A percentile compares a stretch with the other conserved stretches of the same genome.
Conservation (phyloP, 495 filamentous ascomycete genomes). For the Sphaerosporella brunnea region DNA sequence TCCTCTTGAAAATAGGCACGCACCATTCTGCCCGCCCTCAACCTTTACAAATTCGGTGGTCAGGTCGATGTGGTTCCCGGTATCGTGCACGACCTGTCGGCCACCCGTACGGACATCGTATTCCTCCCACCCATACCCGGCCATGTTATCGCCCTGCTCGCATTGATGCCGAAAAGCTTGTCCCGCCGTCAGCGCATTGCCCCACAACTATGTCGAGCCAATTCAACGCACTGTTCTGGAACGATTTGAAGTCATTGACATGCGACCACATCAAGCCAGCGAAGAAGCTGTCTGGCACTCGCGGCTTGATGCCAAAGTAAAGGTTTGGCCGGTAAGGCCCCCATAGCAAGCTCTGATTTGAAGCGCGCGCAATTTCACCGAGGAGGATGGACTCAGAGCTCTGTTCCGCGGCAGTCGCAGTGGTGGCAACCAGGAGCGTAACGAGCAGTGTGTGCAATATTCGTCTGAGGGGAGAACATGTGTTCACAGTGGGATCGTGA, state of each 20-base stretch:
- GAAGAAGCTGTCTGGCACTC: conserved; percentile 68
- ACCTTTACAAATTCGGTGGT: conserved; percentile 88
- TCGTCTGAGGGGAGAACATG: too few species aligned
- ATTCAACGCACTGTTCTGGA: conserved; percentile 71
- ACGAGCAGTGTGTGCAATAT: too few species aligned
- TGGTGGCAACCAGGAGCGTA: not conserved
- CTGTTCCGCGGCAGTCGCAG: not conserved
- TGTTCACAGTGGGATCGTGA: too few species aligned
- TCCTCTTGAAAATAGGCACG: not conserved
- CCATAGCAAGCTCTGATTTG: conserved; percentile 83
- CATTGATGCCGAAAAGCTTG: conserved; percentile 82
- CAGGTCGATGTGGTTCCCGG: conserved; percentile 69
- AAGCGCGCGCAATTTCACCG: conserved; percentile 34
- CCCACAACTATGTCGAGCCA: too few species aligned
- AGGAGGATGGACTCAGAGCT: not conserved
- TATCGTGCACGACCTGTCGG: conserved; percentile 74
- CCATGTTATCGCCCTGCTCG: conserved; percentile 88
- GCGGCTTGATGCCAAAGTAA: conserved; percentile 83
- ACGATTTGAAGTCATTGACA: conserved; percentile 59
- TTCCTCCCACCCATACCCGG: conserved; percentile 92
- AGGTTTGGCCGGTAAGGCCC: conserved; percentile 89
- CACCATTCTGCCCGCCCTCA: conserved; percentile 64
- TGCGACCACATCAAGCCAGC: conserved; percentile 79
- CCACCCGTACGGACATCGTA: conserved; percentile 82
- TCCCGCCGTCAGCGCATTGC: conserved; percentile 2